Conservation (phyloP, 2,329 filamentous ascomycete genomes). For the Beauveria varroae region DNA sequence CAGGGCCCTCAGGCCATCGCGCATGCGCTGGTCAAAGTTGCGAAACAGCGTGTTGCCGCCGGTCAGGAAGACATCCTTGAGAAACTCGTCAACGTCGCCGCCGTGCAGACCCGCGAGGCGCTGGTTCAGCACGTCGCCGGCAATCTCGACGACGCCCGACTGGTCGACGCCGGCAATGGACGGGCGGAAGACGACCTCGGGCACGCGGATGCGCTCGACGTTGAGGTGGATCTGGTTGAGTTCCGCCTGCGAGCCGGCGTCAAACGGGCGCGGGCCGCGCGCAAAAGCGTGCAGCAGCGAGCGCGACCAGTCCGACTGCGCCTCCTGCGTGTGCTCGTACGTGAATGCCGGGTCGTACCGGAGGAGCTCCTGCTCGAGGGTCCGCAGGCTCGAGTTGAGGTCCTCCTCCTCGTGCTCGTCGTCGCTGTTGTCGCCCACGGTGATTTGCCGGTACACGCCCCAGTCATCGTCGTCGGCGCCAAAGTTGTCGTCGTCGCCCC, state of each 20-base stretch:
- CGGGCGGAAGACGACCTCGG: conserved; percentile 88
- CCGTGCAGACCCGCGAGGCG: conserved; percentile 51
- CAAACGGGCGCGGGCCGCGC: conserved; percentile 79
- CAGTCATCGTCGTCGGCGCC: conserved; percentile 97
- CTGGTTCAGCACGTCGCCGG: conserved; percentile 80
- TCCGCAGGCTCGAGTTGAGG: conserved; percentile 62
- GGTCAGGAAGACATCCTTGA: conserved; percentile 86
- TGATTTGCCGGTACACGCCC: conserved; percentile 92
- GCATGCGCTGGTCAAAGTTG: conserved; percentile 77
- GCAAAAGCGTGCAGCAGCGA: conserved; percentile 83
- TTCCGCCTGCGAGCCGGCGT: conserved; percentile 67
- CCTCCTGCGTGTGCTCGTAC: conserved; percentile 85
- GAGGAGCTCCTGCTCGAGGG: conserved; percentile 76
- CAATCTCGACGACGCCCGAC: conserved; percentile 87
- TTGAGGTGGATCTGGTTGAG: conserved; percentile 89
- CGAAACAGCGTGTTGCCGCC: conserved; percentile 86
- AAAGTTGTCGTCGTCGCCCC: conserved; percentile 91
- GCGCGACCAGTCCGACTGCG: conserved; percentile 93
- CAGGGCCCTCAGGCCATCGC: conserved; percentile 62
- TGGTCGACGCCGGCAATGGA: conserved; percentile 89
- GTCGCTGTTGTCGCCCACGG: conserved; percentile 72
- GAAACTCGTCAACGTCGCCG: conserved; percentile 54
- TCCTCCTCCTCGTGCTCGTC: conserved; percentile 94
- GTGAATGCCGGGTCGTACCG: conserved; percentile 82
- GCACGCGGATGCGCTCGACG: conserved; percentile 89